These are phyloP conservation scores for Sarcodon aspratus DNA, from an alignment of 768 basidiomycete species.

Conservation along the genomic window DNA sequence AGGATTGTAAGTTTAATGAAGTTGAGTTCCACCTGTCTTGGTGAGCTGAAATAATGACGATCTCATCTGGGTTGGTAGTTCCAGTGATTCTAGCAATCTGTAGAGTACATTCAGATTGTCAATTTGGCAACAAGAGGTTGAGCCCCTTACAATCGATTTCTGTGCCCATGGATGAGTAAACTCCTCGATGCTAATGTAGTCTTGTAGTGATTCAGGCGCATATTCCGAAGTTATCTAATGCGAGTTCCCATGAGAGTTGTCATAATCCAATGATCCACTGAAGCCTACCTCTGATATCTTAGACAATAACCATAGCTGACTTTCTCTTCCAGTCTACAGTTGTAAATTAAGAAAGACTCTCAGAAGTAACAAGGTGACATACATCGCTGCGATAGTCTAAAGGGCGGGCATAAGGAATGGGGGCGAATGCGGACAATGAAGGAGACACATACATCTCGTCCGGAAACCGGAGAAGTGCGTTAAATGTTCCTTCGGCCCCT, in stretches of 20 bases:
- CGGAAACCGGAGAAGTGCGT: slow-evolving; percentile 58
- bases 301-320: slow-evolving; percentile 66
- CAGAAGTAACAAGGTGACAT: slow-evolving; percentile 2
- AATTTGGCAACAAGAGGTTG: background rate
- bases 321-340: slow-evolving; percentile 56
- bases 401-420: slow-evolving; percentile 12
- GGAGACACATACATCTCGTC: slow-evolving; percentile 49
- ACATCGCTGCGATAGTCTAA: slow-evolving; percentile 72
- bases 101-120: slow-evolving; percentile 5
- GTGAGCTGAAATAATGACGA: slow-evolving; percentile 70
- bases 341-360: background rate
- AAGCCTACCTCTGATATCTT: slow-evolving; percentile 49
- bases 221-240: slow-evolving; percentile 51
- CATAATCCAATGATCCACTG: background rate
- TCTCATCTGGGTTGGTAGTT: slow-evolving; percentile 46
- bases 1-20: slow-evolving; percentile 2
- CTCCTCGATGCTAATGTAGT: slow-evolving; percentile 54
- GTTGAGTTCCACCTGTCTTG: slow-evolving; percentile 53
- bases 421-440: slow-evolving; percentile 1
- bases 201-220: slow-evolving; percentile 43
- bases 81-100: slow-evolving; percentile 75
- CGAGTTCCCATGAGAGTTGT: background rate
- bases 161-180: slow-evolving; percentile 82
- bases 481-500: slow-evolving; percentile 54
- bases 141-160: slow-evolving; percentile 50